phyloP scores from a whole-genome alignment of 1,139 yeast genomes.

The Sugiyamaella castrensis region DNA sequence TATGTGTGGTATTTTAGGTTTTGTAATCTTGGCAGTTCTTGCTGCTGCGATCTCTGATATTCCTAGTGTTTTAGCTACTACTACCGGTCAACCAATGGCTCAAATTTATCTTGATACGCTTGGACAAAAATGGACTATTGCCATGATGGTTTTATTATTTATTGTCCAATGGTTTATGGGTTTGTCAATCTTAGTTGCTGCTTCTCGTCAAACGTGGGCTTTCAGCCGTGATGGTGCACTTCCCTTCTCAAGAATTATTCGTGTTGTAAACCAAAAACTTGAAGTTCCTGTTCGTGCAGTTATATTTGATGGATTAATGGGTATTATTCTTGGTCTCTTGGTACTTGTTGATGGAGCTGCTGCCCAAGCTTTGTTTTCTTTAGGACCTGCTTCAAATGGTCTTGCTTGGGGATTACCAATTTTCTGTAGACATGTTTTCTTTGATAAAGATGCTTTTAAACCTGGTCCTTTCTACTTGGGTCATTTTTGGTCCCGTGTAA shows the following conservation, averaged over 20 bases:
- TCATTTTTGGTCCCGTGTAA: constrained; percentile 41
- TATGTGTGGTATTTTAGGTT: constrained; percentile 62
- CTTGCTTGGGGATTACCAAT: constrained; percentile 61
- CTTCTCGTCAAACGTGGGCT: constrained; percentile 82
- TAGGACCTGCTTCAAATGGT: constrained; percentile 59
- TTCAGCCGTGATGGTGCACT: constrained; percentile 87
- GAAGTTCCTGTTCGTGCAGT: constrained; percentile 62
- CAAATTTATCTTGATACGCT: constrained; percentile 62
- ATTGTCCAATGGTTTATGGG: constrained; percentile 56
- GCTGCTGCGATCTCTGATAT: constrained; percentile 58
- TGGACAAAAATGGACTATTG: constrained; percentile 64
- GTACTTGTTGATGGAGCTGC: constrained; percentile 61
- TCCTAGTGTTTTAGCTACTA: constrained; percentile 37
- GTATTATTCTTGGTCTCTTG: constrained; percentile 53
- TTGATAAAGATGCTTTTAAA: constrained; percentile 48
- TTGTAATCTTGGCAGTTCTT: constrained; percentile 52
- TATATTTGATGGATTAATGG: constrained; percentile 49
- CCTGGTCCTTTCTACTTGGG: constrained; percentile 71
- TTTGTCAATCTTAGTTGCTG: constrained; percentile 65
- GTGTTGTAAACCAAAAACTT: constrained; percentile 46
- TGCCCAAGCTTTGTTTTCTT: constrained; percentile 56
- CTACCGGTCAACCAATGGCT: constrained; percentile 44
- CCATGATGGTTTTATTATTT: constrained; percentile 32
- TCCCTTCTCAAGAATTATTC: constrained; percentile 50
- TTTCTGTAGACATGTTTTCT: constrained; percentile 41